Base-by-base conservation (phyloP, 768 basidiomycete genomes). In the Leucocoprinus sp. region DNA sequence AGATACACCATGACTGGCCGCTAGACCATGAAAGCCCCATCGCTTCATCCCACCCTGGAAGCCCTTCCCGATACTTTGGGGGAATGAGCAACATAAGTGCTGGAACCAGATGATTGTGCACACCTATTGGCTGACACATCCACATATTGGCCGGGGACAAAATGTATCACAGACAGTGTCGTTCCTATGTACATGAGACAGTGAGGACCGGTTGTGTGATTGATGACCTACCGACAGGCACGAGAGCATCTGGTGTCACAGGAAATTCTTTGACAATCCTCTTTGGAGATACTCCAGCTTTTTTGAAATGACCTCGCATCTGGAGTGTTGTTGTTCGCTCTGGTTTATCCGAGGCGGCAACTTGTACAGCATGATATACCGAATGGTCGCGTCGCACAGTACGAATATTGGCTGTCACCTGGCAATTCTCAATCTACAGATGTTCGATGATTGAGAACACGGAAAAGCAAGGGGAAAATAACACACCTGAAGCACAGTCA, bases 21-120 rank as follows among this genome's bases (percentile, higher is more conserved):
- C 78, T 23, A 93, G 66, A 64, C 96, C 96, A 56, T 82, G 77
- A 67, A 95, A 98, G 26, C 84, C 83, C 82, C 91, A 93, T 37
- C 90, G 74, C 62, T 98, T 99, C 96, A 99, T 99, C 22, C 76
- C 81, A 56, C 96, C 96, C 52, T 91, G 87, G 64, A 93, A 97
- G 6, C 96, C 96, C 65, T 98, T 98, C 18, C 96, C 96, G 48
- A 95, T 87, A 3, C 93, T 99, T 37, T 17, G 50, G 24, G 17
- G 18, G 22, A 15, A 28, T 45, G 22, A 40, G 39, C 7, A 45
- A 17, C 40, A 26, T 26, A 41, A 35, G 8, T 26, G 21, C 8
- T 12, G 15, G 34, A 26, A 49, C 11, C 1, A 19, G n/a, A n/a
- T 19, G 45, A 38, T 8, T 27, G 19, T 26, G 76, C 89, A 54